Conservation (phyloP, 129 eudicot species). For the Chrysanthemum makinoi region DNA sequence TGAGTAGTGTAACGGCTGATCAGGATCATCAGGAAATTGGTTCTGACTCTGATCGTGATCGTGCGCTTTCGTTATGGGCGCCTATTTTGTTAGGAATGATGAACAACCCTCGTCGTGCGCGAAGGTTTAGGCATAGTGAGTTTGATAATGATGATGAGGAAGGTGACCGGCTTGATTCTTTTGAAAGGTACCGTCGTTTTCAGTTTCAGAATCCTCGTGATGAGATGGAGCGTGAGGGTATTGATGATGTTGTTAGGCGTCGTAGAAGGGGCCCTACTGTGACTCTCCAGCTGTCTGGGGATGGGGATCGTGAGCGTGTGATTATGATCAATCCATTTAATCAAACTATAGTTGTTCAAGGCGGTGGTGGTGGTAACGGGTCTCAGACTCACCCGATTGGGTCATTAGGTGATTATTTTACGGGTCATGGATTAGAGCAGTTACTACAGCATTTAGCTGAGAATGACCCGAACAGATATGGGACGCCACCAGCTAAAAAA, state of each 20-base stretch:
- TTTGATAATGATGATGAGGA: slow-evolving; percentile 44
- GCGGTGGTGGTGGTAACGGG: slow-evolving; percentile 36
- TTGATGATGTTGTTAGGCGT: slow-evolving; percentile 33
- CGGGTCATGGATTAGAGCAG: slow-evolving; percentile 77
- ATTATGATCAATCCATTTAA: slow-evolving; percentile 74
- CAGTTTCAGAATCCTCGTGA: slow-evolving; percentile 12
- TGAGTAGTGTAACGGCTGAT: slow-evolving; percentile 36
- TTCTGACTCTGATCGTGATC: slow-evolving; percentile 21
- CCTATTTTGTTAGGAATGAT: slow-evolving; percentile 85
- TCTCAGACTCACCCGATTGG: slow-evolving; percentile 52
- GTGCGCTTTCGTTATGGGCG: slow-evolving; percentile 69
- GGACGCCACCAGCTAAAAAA: slow-evolving; percentile 77
- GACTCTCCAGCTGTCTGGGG: slow-evolving; percentile 52
- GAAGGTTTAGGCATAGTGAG: slow-evolving; percentile 41
- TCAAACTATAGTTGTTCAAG: slow-evolving; percentile 70
- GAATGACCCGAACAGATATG: slow-evolving; percentile 81
- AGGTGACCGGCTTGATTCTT: slow-evolving; percentile 15
- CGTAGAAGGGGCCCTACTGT: slow-evolving; percentile 61
- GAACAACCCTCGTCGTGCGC: slow-evolving; percentile 61
- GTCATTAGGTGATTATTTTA: slow-evolving; percentile 69
- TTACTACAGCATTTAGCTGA: slow-evolving; percentile 81
- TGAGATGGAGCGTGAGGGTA: slow-evolving; percentile 50
- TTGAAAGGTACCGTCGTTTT: slow-evolving; percentile 22
- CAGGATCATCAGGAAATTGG: slow-evolving; percentile 30
- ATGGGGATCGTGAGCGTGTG: slow-evolving; percentile 37